Conservation (phyloP, 495 filamentous ascomycete species). For the Diplogelasinospora grovesii region DNA sequence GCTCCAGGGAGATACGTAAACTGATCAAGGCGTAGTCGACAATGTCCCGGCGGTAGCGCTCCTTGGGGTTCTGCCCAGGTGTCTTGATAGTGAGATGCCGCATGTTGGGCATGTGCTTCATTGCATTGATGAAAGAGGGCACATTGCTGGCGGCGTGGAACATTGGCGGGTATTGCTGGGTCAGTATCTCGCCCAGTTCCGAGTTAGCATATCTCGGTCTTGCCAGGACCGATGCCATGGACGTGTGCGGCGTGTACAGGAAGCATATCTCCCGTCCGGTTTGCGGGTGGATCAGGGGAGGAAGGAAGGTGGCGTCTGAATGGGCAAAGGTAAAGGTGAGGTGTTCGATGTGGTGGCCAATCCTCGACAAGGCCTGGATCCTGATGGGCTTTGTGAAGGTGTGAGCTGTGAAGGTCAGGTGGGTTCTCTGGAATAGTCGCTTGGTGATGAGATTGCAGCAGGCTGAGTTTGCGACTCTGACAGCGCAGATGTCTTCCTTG, state of each 20-base stretch:
- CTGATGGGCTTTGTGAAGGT: slow-evolving; percentile 63
- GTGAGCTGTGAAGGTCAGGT: slow-evolving; percentile 60
- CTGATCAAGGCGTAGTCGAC: slow-evolving; percentile 81
- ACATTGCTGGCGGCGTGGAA: slow-evolving; percentile 84
- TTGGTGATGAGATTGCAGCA: slow-evolving; percentile 47
- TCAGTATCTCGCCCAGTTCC: slow-evolving; percentile 61
- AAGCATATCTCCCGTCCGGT: slow-evolving; percentile 68
- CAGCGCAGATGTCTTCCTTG: slow-evolving; percentile 42
- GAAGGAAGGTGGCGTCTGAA: slow-evolving; percentile 62
- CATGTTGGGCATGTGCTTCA: slow-evolving; percentile 56
- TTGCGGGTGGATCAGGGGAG: slow-evolving; percentile 63
- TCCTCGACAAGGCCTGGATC: slow-evolving; percentile 60
- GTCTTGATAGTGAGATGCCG: slow-evolving; percentile 64
- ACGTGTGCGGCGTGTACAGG: slow-evolving; percentile 63
- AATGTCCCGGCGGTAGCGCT: slow-evolving; percentile 63
- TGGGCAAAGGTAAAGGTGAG: slow-evolving; percentile 67
- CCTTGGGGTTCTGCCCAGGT: slow-evolving; percentile 57
- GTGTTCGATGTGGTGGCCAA: slow-evolving; percentile 65
- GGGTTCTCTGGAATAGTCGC: slow-evolving; percentile 46
- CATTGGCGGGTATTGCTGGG: slow-evolving; percentile 71
- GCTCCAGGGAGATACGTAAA: slow-evolving; percentile 68
- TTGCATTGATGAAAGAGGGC: slow-evolving; percentile 64
- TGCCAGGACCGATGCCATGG: slow-evolving; percentile 37
- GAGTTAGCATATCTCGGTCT: slow-evolving; percentile 58
- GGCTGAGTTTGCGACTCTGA: slow-evolving; percentile 43